Evolutionary conservation across 805 yeast genomes (phyloP), one percentile per base, ranked within the genome.

Genomic region (Wickerhamomyces canadensis): DNA sequence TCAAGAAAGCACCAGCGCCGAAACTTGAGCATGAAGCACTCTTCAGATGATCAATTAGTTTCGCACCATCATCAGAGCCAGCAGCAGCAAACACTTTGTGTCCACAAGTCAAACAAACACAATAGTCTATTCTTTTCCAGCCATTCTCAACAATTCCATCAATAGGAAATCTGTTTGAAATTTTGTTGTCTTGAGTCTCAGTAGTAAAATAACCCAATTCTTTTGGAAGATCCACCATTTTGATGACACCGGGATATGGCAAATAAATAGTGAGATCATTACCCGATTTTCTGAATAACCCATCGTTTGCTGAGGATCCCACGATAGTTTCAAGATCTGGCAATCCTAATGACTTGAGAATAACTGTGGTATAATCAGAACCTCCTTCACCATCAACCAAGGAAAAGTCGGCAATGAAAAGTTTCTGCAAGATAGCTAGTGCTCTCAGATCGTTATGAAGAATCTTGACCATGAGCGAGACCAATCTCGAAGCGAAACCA

Each of bases 171-270:
- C 45, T 36, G 3, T 10, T 19, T 15, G 38, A 12, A 10, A 40
- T 36, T 10, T 33, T 36, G 2, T 19, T 5, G 7, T 42, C 38
- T 5, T 44, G 39, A 17, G 62, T 49, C 24, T 58, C 53, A 3
- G 65, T 65, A 8, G 61, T 49, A 36, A 67, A 68, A 3, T 62
- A 60, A 44, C 59, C 55, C 53, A 66, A 61, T 43, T 69, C 66
- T 12, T 48, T 42, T 11, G 87, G 82, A 31, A 82, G 53, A 33
- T 72, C 70, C 24, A 74, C 63, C 34, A 81, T 63, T 28, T 69
- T 66, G n/a, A 81, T 61, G 6, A 69, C 65, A 11, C 80, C 79
- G 6, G 85, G 80, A 44, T 67, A 76, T 22, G 55, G 54, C 7
- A 51, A 14, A 9, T 18, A 28, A 2, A n/a, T 14, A 18, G 14